phyloP scores from a whole-genome alignment of 768 basidiomycete species.

The Tulasnella sp. region DNA sequence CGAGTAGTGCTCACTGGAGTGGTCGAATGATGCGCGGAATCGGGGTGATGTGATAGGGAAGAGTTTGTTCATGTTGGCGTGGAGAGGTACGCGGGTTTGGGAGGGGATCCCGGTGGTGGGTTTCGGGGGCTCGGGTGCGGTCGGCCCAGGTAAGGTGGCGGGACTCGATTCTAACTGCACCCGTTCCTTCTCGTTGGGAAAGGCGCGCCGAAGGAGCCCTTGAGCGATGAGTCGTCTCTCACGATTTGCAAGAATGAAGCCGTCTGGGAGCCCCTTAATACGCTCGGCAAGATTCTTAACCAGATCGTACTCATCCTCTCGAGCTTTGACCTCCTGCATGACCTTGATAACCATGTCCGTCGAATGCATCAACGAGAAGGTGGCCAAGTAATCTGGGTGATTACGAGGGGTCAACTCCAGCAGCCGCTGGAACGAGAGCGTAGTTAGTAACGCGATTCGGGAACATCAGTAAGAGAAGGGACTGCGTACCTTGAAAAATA shows the following conservation, averaged over 20 bases:
- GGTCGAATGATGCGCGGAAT: neutral
- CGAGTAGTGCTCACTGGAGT: neutral
- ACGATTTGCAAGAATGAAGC: conserved; percentile 56
- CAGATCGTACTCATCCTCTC: conserved; percentile 82
- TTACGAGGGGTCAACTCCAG: conserved; percentile 61
- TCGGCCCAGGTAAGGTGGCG: neutral
- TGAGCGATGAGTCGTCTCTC: conserved; percentile 72
- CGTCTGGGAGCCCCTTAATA: conserved; percentile 56
- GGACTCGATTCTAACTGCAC: conserved; percentile 27
- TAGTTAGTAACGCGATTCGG: conserved; percentile 11
- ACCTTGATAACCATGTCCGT: conserved; percentile 69
- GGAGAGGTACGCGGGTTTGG: neutral
- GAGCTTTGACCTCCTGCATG: conserved; percentile 76
- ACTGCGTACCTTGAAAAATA: conserved; percentile 68
- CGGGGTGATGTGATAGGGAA: conserved; percentile 21
- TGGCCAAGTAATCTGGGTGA: conserved; percentile 67
- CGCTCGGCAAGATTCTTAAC: conserved; percentile 57
- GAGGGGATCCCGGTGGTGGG: neutral
- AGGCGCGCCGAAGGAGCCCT: conserved; percentile 53
- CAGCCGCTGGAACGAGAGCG: conserved; percentile 50
- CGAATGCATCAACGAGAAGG: conserved; percentile 59
- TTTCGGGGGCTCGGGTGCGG: neutral
- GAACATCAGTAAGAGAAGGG: neutral
- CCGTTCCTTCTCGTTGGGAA: conserved; percentile 37
- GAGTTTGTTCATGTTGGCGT: conserved; percentile 18